phyloP scores from a whole-genome alignment of 2,329 filamentous ascomycete genomes.

The Fusarium phyllophilum region DNA sequence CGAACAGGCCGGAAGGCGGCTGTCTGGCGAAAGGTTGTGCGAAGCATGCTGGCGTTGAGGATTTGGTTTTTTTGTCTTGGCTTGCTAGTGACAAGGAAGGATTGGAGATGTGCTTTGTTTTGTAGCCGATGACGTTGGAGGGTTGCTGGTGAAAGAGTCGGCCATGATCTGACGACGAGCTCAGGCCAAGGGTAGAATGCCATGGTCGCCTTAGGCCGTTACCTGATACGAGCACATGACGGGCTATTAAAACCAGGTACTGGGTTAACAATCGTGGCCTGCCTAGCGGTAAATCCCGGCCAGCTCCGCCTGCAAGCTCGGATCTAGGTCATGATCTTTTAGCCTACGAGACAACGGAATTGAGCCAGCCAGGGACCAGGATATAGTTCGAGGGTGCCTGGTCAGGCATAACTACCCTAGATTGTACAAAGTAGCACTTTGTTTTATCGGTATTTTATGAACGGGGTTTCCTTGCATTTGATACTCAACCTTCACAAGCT shows the following conservation, averaged over 20 bases:
- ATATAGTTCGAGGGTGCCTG: conserved; percentile 16
- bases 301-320: conserved; percentile 29
- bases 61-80: conserved; percentile 5
- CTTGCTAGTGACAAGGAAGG: conserved; percentile 16
- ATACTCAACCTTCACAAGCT: background rate
- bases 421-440: background rate
- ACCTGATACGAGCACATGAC: background rate
- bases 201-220: conserved; percentile 17
- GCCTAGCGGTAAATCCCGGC: conserved; percentile 41
- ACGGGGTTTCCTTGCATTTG: background rate
- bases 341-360: conserved; percentile 34
- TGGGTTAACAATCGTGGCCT: conserved; percentile 15
- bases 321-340: conserved; percentile 23
- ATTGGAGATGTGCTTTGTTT: conserved; percentile 31
- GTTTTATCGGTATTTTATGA: background rate
- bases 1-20: conserved; percentile 64
- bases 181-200: conserved; percentile 4
- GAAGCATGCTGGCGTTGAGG: conserved; percentile 67
- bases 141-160: conserved; percentile 28
- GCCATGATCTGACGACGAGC: conserved; percentile 42
- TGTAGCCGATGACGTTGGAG: conserved; percentile 44
- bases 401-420: conserved; percentile 5
- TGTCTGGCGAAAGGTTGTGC: conserved; percentile 68
- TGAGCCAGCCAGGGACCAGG: conserved; percentile 15
- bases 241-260: conserved; percentile 4